phyloP scores from a whole-genome alignment of 2,329 filamentous ascomycete species.

The Teratosphaeria epicoccoides region DNA sequence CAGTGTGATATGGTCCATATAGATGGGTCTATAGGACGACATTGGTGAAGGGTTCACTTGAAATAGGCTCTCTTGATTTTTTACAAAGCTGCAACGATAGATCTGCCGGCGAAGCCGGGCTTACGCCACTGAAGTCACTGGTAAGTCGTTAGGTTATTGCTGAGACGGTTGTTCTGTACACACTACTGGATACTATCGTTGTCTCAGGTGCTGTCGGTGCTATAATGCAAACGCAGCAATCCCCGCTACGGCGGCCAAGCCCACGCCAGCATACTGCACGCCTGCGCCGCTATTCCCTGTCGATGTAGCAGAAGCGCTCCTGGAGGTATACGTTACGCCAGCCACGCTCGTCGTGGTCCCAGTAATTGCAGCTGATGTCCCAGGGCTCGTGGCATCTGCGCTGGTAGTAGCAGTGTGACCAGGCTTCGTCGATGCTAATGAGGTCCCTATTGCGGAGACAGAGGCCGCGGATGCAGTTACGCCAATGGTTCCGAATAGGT shows the following conservation, averaged over 20 bases:
- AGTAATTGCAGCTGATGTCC: background rate
- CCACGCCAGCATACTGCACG: background rate
- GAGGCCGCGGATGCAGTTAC: background rate
- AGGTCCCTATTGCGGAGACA: background rate
- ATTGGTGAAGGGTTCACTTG: no score
- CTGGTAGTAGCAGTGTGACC: background rate
- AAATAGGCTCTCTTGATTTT: no score
- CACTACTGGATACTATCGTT: background rate
- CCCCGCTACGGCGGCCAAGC: background rate
- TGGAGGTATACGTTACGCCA: background rate
- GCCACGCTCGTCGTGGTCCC: background rate
- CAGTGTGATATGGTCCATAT: no score
- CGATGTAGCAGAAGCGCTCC: background rate
- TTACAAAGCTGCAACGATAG: no score
- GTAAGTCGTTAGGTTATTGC: background rate
- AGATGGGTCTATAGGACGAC: no score
- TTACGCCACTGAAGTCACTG: background rate
- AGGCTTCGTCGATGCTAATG: background rate
- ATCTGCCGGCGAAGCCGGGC: no score
- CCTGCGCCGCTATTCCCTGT: background rate
- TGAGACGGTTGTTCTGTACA: background rate
- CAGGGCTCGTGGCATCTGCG: background rate
- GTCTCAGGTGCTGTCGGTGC: background rate
- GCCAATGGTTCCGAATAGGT: background rate
- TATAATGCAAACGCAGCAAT: background rate